A percentile compares a stretch with the other conserved stretches of the same genome.
These are phyloP conservation scores for Rubus parviflorus DNA, from an alignment of 306 rosid species.

Conservation along the genomic window DNA sequence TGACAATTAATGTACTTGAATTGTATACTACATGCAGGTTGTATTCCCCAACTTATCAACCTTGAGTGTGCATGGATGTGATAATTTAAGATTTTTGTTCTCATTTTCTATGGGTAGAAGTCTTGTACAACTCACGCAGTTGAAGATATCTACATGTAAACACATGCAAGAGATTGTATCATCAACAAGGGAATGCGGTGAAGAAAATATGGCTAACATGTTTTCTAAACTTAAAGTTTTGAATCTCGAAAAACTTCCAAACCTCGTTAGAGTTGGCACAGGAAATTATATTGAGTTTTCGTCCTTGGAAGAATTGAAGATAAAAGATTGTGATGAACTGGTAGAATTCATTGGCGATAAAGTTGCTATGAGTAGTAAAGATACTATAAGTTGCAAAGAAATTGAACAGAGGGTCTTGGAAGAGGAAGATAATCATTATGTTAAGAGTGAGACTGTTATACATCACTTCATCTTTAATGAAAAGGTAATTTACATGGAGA, in stretches of 20 bases:
- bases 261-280: background rate
- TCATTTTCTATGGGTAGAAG: background rate
- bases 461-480: background rate
- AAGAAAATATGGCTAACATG: too few relatives aligned
- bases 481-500: background rate
- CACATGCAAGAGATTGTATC: conserved; percentile 22
- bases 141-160: conserved; percentile 21
- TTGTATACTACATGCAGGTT: background rate
- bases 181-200: background rate
- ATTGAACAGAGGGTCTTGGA: background rate
- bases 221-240: background rate
- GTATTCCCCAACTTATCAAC: background rate
- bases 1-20: too few relatives aligned
- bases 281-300: background rate
- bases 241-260: background rate
- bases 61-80: background rate
- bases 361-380: background rate
- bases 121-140: background rate
- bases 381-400: background rate
- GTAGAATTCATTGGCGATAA: background rate
- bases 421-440: background rate
- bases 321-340: background rate
- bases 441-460: background rate
- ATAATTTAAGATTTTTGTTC: background rate
- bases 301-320: rapidly evolving